A percentile compares a stretch with the other conserved stretches of the same genome.
Evolutionary conservation across 768 basidiomycete genomes (phyloP).

Genomic region (Candolleomyces efflorescens): DNA sequence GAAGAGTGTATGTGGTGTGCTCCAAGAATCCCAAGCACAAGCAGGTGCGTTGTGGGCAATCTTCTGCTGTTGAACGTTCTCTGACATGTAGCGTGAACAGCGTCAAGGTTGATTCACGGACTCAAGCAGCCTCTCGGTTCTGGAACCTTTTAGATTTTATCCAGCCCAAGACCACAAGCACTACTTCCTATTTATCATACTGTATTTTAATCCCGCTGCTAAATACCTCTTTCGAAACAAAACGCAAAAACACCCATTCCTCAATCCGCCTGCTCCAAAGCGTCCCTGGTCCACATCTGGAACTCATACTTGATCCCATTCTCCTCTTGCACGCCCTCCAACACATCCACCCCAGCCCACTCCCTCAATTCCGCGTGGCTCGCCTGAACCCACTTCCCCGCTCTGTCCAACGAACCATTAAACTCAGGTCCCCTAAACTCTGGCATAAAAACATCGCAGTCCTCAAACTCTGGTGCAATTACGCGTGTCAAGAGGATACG

Average conservation of each 20-base stretch:
- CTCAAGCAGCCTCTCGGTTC: not conserved
- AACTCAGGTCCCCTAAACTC: conserved; percentile 47
- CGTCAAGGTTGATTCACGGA: conserved; percentile 53
- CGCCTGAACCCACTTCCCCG: conserved; percentile 49
- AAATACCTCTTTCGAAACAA: conserved; percentile 1
- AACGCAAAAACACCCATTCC: too few relatives aligned
- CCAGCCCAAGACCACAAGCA: not conserved
- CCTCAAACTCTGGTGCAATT: conserved; percentile 57
- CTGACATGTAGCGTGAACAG: conserved; percentile 29
- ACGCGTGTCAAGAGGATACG: conserved; percentile 88
- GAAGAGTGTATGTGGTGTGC: conserved; percentile 89
- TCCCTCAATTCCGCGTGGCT: conserved; percentile 58
- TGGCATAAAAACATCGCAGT: conserved; percentile 86
- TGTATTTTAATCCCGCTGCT: not conserved
- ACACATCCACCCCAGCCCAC: conserved; percentile 82
- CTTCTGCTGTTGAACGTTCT: not conserved
- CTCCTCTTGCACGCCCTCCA: conserved; percentile 73
- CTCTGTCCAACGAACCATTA: conserved; percentile 28
- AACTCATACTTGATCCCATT: conserved; percentile 84
- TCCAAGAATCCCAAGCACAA: conserved; percentile 96
- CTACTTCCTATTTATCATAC: not conserved
- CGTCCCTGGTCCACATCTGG: conserved; percentile 82
- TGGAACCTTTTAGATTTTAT: not conserved
- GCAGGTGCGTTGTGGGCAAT: conserved; percentile 56
- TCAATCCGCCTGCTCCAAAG: not conserved